phyloP scores from a whole-genome alignment of 2,329 filamentous ascomycete species.

The Fusarium sp. region DNA sequence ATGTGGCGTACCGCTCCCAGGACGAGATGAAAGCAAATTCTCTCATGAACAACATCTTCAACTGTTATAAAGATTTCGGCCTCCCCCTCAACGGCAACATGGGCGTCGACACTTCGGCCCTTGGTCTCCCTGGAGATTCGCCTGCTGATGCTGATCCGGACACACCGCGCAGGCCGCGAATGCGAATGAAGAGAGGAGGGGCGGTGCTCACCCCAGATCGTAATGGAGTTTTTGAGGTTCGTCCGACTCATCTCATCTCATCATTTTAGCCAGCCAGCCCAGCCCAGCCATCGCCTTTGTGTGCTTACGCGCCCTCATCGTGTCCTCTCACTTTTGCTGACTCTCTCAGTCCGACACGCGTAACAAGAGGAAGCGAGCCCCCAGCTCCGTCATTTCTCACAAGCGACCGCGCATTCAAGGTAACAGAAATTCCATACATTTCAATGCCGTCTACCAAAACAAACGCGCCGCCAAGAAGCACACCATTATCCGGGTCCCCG shows the following conservation, averaged over 20 bases:
- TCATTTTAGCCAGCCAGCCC: background rate
- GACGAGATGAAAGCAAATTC: conserved; percentile 3
- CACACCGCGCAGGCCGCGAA: background rate
- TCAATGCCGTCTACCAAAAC: conserved; percentile 26
- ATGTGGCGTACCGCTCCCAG: conserved; percentile 3
- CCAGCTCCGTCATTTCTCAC: background rate
- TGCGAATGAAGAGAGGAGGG: background rate
- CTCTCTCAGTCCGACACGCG: background rate
- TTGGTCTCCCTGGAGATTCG: background rate
- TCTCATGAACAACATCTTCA: conserved; percentile 4
- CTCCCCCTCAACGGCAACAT: background rate
- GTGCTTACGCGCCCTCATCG: background rate
- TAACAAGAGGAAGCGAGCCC: conserved; percentile 16
- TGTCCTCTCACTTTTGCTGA: background rate
- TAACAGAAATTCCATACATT: conserved; percentile 16
- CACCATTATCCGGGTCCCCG: conserved; percentile 16
- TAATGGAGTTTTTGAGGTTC: conserved; percentile 5
- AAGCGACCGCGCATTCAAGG: conserved; percentile 1
- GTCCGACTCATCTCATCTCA: background rate
- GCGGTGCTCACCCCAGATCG: background rate
- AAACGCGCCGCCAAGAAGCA: conserved; percentile 25
- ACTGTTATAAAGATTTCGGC: background rate
- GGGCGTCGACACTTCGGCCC: background rate
- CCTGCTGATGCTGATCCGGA: background rate
- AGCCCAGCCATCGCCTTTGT: background rate